A percentile compares a stretch with the other conserved stretches of the same genome.
phyloP scores from a whole-genome alignment of 352 stramenopile genomes.

The Phytophthora macrochlamydospora region DNA sequence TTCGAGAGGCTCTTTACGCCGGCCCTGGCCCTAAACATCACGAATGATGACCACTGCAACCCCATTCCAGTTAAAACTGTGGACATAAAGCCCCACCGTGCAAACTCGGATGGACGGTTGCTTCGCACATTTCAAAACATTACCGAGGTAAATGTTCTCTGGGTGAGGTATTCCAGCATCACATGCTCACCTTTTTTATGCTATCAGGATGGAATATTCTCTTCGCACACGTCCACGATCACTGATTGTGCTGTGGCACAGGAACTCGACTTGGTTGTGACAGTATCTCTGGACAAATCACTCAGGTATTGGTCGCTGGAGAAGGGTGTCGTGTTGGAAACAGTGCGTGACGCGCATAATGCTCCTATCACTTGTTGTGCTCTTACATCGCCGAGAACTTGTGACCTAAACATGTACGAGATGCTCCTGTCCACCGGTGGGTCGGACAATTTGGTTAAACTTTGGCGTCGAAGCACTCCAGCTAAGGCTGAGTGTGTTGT shows the following conservation, averaged over 20 bases:
- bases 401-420: constrained; percentile 23
- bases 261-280: constrained; percentile 49
- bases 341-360: constrained; percentile 47
- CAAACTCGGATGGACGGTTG: constrained; percentile 23
- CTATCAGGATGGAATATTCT: constrained; percentile 40
- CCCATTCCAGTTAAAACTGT: constrained; percentile 9
- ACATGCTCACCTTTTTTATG: not conserved
- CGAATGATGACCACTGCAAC: not conserved
- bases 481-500: constrained; percentile 42
- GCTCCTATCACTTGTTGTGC: constrained; percentile 50
- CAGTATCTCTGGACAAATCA: constrained; percentile 49
- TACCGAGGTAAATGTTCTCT: constrained; percentile 12
- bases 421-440: constrained; percentile 58
- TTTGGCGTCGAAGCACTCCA: constrained; percentile 39
- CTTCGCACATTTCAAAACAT: constrained; percentile 28
- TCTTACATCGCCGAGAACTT: constrained; percentile 38
- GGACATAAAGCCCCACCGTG: constrained; percentile 1
- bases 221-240: constrained; percentile 54
- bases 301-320: constrained; percentile 56
- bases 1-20: constrained; percentile 61
- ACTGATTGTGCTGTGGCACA: constrained; percentile 45
- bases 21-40: constrained; percentile 21
- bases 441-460: constrained; percentile 71
- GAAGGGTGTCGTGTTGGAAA: constrained; percentile 38
- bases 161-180: not conserved